These are phyloP conservation scores for Lolium multiflorum DNA, from an alignment of 176 grass and related monocot species.

Conservation along the genomic window DNA sequence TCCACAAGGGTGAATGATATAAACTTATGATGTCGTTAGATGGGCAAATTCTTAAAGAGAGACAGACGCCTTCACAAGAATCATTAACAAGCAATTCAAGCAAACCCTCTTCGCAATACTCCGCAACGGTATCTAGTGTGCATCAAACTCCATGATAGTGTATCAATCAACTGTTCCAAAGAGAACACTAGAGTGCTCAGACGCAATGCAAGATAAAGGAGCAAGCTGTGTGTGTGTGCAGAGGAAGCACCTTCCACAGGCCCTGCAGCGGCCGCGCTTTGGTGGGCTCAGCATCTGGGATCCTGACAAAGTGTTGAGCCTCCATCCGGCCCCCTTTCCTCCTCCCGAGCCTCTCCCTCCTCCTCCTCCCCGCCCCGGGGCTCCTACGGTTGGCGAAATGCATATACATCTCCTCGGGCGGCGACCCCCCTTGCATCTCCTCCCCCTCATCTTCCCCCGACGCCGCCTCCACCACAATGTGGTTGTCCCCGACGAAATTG, in stretches of 20 bases:
- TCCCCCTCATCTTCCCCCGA: slow-evolving; percentile 37
- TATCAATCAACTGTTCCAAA: slow-evolving; percentile 16
- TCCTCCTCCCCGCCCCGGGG: slow-evolving; percentile 46
- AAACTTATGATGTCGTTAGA: neutral
- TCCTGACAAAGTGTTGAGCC: slow-evolving; percentile 64
- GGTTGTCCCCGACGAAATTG: slow-evolving; percentile 64
- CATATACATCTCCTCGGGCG: slow-evolving; percentile 68
- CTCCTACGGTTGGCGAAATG: slow-evolving; percentile 75
- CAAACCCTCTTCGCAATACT: neutral
- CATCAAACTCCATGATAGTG: neutral
- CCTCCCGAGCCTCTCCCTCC: slow-evolving; percentile 49
- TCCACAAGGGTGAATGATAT: neutral
- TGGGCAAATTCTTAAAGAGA: neutral
- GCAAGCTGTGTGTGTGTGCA: slow-evolving; percentile 20
- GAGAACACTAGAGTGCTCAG: neutral
- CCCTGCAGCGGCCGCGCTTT: slow-evolving; percentile 58
- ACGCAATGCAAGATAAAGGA: neutral
- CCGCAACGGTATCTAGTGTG: too few species aligned
- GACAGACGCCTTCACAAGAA: neutral
- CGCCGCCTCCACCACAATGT: slow-evolving; percentile 58
- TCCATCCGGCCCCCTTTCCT: slow-evolving; percentile 45
- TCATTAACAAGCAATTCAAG: neutral
- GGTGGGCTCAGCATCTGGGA: slow-evolving; percentile 50
- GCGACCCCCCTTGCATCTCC: slow-evolving; percentile 52
- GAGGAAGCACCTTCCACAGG: slow-evolving; percentile 73